Percentiles rank a stretch among this genome's conserved stretches.
Conservation (phyloP, 352 stramenopile species). For the Thraustochytrium striatum region DNA sequence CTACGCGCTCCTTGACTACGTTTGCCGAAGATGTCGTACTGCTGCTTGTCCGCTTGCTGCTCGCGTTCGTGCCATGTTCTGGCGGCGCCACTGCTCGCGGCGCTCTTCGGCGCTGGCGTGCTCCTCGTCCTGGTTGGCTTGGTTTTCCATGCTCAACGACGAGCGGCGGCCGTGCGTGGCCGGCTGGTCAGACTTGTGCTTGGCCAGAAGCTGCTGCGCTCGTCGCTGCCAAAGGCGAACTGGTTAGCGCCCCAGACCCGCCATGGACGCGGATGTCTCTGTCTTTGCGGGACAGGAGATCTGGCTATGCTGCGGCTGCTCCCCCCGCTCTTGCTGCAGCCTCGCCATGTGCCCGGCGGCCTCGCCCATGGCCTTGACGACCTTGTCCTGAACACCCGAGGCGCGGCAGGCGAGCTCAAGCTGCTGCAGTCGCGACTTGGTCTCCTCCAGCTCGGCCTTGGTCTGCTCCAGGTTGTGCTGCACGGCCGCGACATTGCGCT, state of each 20-base stretch:
- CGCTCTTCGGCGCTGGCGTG: background rate
- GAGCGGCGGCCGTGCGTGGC: background rate
- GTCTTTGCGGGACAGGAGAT: constrained; percentile 21
- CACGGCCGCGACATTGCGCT: background rate
- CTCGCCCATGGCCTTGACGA: background rate
- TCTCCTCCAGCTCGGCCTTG: background rate
- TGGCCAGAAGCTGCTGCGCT: constrained; percentile 26
- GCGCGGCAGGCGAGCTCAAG: constrained; percentile 11
- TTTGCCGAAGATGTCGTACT: constrained; percentile 46
- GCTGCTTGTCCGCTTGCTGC: background rate
- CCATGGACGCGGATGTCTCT: constrained; percentile 35
- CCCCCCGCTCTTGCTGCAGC: background rate
- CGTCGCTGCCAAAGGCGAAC: constrained; percentile 36
- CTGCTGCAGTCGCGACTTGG: background rate
- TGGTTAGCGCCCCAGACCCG: constrained; percentile 10
- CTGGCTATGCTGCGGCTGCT: background rate
- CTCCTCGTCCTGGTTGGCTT: constrained; percentile 2
- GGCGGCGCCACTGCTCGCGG: constrained; percentile 3
- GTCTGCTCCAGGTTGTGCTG: constrained; percentile 2
- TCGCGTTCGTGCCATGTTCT: background rate
- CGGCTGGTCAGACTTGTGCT: background rate
- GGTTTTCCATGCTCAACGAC: background rate
- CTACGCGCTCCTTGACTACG: background rate
- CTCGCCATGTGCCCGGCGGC: background rate
- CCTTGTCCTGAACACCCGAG: background rate